phyloP scores from a whole-genome alignment of 2,329 filamentous ascomycete species.

The Eurotiales sp. region DNA sequence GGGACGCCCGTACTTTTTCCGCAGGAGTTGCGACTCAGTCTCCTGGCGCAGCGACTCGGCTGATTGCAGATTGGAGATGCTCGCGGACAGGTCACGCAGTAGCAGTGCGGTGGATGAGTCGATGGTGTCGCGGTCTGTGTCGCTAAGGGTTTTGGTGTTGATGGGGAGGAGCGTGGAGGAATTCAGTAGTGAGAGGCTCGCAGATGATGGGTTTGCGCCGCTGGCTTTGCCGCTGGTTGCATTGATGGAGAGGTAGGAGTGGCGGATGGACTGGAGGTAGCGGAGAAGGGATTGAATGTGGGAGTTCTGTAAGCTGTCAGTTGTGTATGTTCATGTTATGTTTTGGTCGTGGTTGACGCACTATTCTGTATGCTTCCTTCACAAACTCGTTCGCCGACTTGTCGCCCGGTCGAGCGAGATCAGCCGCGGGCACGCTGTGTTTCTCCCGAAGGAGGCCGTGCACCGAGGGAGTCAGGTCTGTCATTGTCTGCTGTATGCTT shows the following conservation, averaged over 20 bases:
- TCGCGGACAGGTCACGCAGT: constrained; percentile 77
- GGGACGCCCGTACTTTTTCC: constrained; percentile 64
- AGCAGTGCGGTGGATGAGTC: constrained; percentile 83
- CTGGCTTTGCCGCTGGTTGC: constrained; percentile 59
- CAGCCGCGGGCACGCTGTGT: constrained; percentile 8
- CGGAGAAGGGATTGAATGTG: constrained; percentile 76
- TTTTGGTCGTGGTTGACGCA: constrained; percentile 40
- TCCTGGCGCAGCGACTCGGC: constrained; percentile 79
- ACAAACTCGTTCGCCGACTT: constrained; percentile 73
- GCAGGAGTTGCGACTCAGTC: constrained; percentile 66
- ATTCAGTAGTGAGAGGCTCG: constrained; percentile 17
- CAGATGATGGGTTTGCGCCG: too few species aligned
- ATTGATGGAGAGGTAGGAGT: constrained; percentile 72
- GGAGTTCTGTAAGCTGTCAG: constrained; percentile 77
- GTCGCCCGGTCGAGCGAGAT: constrained; percentile 16
- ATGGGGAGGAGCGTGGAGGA: constrained; percentile 19
- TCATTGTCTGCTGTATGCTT: constrained; percentile 36
- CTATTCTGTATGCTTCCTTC: constrained; percentile 90
- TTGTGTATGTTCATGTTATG: too few species aligned
- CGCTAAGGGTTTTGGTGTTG: constrained; percentile 60
- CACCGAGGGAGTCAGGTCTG: constrained; percentile 38
- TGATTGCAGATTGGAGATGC: constrained; percentile 73
- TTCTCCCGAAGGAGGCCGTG: constrained; percentile 31
- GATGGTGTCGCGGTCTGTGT: constrained; percentile 78
- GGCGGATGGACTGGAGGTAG: constrained; percentile 79